Conservation (phyloP, 2,329 filamentous ascomycete species). For the Neofusicoccum ribis region DNA sequence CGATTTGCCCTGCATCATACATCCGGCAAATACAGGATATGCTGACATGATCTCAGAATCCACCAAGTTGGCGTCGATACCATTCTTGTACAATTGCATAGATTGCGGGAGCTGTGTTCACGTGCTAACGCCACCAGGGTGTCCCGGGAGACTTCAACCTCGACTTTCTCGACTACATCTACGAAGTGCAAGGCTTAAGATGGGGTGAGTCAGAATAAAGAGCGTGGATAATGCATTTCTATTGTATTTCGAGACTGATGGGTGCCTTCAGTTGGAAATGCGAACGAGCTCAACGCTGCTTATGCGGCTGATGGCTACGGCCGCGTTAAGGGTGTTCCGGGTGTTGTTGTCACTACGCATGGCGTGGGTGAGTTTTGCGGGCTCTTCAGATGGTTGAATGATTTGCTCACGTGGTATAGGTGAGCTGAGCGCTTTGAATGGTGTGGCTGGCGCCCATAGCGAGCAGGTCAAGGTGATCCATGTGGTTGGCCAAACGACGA, state of each 20-base stretch:
- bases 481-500: conserved; percentile 47
- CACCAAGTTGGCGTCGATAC: conserved; percentile 43
- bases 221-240: neutral
- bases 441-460: conserved; percentile 45
- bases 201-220: conserved; percentile 29
- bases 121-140: conserved; percentile 25
- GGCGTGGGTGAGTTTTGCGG: conserved; percentile 50
- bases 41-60: conserved; percentile 28
- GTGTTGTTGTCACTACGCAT: conserved; percentile 58
- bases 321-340: conserved; percentile 49
- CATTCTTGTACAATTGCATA: conserved; percentile 33
- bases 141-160: conserved; percentile 51
- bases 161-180: conserved; percentile 47
- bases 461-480: conserved; percentile 49
- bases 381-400: neutral
- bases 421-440: conserved; percentile 48
- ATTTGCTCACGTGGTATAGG: conserved; percentile 22
- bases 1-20: neutral
- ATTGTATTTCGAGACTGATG: neutral
- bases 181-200: conserved; percentile 39
- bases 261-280: conserved; percentile 47
- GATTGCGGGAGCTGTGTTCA: neutral
- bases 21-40: neutral
- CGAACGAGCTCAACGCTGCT: conserved; percentile 60
- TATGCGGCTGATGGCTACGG: conserved; percentile 62